Evolutionary conservation across 1,284 basidiomycete genomes (phyloP).

Genomic region (Vanrija pseudolonga): DNA sequence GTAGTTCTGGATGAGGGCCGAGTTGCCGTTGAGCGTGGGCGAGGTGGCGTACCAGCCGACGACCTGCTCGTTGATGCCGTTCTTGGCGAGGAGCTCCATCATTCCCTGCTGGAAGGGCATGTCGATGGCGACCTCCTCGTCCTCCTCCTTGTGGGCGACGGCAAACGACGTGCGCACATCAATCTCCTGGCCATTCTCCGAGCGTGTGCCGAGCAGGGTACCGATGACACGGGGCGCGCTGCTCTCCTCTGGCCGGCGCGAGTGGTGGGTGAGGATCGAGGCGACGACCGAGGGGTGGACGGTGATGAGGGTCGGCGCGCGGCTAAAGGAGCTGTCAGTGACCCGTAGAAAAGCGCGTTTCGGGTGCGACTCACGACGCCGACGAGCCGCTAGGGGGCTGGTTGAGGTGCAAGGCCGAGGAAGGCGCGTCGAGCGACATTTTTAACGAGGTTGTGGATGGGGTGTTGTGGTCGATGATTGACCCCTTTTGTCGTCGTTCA

Average conservation of each 20-base stretch:
- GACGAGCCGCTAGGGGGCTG: slow-evolving; percentile 41
- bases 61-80: slow-evolving; percentile 48
- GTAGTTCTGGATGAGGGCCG: slow-evolving; percentile 97
- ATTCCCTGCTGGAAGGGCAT: slow-evolving; percentile 93
- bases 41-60: slow-evolving; percentile 72
- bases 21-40: slow-evolving; percentile 88
- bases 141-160: slow-evolving; percentile 85
- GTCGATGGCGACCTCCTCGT: slow-evolving; percentile 88
- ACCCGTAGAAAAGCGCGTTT: not conserved
- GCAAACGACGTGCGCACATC: slow-evolving; percentile 81
- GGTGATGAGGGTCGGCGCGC: slow-evolving; percentile 68
- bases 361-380: slow-evolving; percentile 25
- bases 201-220: slow-evolving; percentile 84
- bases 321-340: slow-evolving; percentile 35
- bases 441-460: slow-evolving; percentile 9
- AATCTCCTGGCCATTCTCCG: slow-evolving; percentile 60
- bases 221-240: slow-evolving; percentile 74
- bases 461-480: slow-evolving; percentile 1
- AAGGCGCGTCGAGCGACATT: slow-evolving; percentile 47
- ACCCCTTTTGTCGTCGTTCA: not conserved
- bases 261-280: slow-evolving; percentile 94
- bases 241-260: slow-evolving; percentile 69
- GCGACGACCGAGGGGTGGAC: slow-evolving; percentile 92
- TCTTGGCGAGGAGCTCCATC: slow-evolving; percentile 68
- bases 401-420: slow-evolving; percentile 47